phyloP scores from a whole-genome alignment of 2,329 filamentous ascomycete genomes.

The Lojkania enalia region DNA sequence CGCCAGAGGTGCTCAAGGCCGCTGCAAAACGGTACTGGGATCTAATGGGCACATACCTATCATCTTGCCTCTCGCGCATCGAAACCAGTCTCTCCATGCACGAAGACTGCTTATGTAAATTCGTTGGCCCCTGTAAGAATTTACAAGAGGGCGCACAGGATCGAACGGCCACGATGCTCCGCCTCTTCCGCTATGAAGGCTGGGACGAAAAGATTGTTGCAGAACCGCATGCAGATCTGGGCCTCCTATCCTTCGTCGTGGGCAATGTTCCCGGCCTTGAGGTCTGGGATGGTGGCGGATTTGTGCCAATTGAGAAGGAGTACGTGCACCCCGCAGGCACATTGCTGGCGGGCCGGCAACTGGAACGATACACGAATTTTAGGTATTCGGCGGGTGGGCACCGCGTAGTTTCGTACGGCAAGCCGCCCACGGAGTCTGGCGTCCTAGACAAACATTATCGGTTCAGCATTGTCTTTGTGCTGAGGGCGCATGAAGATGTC shows the following conservation, averaged over 20 bases:
- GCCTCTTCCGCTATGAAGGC: constrained; percentile 43
- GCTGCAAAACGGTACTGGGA: constrained; percentile 40
- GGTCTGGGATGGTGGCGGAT: constrained; percentile 40
- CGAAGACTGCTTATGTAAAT: constrained; percentile 23
- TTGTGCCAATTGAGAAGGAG: constrained; percentile 33
- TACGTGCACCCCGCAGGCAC: constrained; percentile 29
- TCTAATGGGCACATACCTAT: constrained; percentile 32
- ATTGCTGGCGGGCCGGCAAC: constrained; percentile 35
- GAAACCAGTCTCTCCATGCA: constrained; percentile 24
- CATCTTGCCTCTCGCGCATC: constrained; percentile 28
- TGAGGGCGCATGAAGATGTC: constrained; percentile 36
- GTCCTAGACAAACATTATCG: constrained; percentile 26
- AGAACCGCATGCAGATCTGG: constrained; percentile 43
- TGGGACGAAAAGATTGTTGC: constrained; percentile 41
- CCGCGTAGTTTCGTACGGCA: constrained; percentile 40
- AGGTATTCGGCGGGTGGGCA: constrained; percentile 40
- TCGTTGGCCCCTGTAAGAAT: constrained; percentile 29
- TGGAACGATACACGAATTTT: constrained; percentile 33
- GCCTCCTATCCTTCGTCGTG: constrained; percentile 38
- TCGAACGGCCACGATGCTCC: constrained; percentile 42
- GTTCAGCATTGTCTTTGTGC: constrained; percentile 43
- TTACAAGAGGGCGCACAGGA: constrained; percentile 25
- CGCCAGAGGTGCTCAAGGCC: constrained; percentile 34
- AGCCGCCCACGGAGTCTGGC: not conserved
- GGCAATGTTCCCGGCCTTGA: constrained; percentile 43